Evolutionary conservation across 164 flowering plant genomes (phyloP).

Genomic region (Akebia trifoliata): DNA sequence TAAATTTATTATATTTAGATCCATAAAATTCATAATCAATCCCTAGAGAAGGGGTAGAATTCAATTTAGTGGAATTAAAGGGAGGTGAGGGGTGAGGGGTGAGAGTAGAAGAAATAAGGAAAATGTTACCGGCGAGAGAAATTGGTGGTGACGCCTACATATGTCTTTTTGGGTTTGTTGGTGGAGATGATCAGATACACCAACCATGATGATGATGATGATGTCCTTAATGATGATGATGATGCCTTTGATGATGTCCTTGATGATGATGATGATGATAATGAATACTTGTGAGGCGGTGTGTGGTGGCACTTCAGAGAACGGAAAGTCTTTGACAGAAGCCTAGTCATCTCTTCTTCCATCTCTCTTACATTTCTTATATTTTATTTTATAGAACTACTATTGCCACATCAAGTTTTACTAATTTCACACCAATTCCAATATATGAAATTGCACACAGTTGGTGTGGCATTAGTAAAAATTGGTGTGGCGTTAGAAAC

Average conservation of each 20-base stretch:
- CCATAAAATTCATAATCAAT: too few species aligned
- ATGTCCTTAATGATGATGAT: conserved; percentile 1
- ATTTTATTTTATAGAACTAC: too few species aligned
- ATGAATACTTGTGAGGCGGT: background rate
- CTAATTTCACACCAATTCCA: too few species aligned
- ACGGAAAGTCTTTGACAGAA: conserved; percentile 22
- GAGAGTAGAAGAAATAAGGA: background rate
- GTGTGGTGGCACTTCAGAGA: conserved; percentile 14
- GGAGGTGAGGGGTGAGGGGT: too few species aligned
- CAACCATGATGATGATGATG: conserved; percentile 34
- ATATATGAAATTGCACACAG: too few species aligned
- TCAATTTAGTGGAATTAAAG: too few species aligned
- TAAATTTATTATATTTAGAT: too few species aligned
- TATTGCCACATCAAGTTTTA: too few species aligned
- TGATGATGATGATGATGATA: conserved; percentile 6
- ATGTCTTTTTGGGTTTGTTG: conserved; percentile 58
- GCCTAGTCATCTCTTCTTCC: conserved; percentile 16
- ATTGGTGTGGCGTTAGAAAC: too few species aligned
- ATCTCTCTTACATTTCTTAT: too few species aligned
- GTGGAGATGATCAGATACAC: conserved; percentile 74
- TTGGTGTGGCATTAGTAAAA: too few species aligned
- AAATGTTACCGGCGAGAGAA: conserved; percentile 62
- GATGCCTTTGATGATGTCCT: background rate
- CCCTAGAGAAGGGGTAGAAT: background rate
- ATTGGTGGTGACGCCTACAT: conserved; percentile 71